Evolutionary conservation across 805 yeast genomes (phyloP), one percentile per base, ranked within the genome.

Genomic region (Metschnikowia cubensis): DNA sequence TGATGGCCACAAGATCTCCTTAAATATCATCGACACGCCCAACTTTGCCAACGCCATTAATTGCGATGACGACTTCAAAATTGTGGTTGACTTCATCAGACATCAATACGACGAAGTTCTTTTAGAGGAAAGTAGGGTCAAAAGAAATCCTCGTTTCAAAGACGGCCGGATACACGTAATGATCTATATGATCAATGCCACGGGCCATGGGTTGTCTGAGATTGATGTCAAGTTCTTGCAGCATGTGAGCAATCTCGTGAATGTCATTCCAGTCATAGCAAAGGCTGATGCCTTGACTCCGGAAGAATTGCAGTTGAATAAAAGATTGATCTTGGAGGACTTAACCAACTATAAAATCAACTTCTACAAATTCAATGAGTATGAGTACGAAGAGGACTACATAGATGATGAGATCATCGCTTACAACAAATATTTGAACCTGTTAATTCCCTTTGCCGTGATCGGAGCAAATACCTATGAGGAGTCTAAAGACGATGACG

Each of bases 81-180:
- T 84, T 47, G 76, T 87, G 52, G 85, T 84, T n/a, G 92, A 87
- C 61, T 87, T 84, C 62, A 74, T 87, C 53, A 83, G 87, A 63
- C 89, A 85, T 60, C 94, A 87, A 65, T 87, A 83, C 66, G 95
- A 87, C 65, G 94, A 87, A 62, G 87, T 87, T 35, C 71, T 87
- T 54, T 77, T 87, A 55, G 95, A 87, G 64, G 95, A 87, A 62
- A 80, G 87, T 50, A 78, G 90, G 56, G 87, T 87, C 41, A 84
- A 87, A 71, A 80, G 95, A 75, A 87, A 87, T 59, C 95, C 96
- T 29, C 72, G 95, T 50, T 87, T 87, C 65, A 85, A 85, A 64
- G 96, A 87, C 61, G 88, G 91, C 14, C 76, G 96, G 61, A 87
- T 87, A 42, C 95, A 87, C 62, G 84, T 80, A 20, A 67, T 74